A percentile compares a stretch with the other conserved stretches of the same genome.
These are phyloP conservation scores for Globisporangium apiculatum DNA, from an alignment of 352 stramenopile genomes.

Conservation along the genomic window DNA sequence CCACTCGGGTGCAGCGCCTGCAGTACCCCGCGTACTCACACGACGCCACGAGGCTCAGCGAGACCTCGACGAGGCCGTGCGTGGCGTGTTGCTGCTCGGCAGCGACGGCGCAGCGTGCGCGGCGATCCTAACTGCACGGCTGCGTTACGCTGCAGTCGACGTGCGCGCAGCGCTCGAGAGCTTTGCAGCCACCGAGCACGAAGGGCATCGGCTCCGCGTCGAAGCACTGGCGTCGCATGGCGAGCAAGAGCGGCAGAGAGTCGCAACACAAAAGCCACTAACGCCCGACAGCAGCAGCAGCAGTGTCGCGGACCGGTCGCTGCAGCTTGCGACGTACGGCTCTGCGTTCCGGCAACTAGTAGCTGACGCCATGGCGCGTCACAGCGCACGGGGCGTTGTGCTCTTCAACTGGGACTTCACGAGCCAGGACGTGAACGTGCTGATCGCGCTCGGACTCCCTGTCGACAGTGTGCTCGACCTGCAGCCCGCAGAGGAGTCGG, in stretches of 20 bases:
- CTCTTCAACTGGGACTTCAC: slow-evolving; percentile 57
- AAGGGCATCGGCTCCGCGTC: not conserved
- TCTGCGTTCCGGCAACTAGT: slow-evolving; percentile 12
- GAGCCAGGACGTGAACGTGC: slow-evolving; percentile 26
- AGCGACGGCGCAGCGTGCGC: slow-evolving; percentile 28
- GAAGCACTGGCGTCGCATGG: not conserved
- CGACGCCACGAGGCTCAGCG: slow-evolving; percentile 8
- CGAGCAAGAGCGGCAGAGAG: not conserved
- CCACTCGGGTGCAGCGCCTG: not conserved
- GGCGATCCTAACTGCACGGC: slow-evolving; percentile 21
- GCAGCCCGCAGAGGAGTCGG: slow-evolving; percentile 14
- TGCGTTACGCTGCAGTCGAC: slow-evolving; percentile 43
- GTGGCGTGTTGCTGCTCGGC: slow-evolving; percentile 41
- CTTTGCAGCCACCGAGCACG: slow-evolving; percentile 5
- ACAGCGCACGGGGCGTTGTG: slow-evolving; percentile 30
- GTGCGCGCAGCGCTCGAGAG: slow-evolving; percentile 19
- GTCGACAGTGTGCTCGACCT: slow-evolving; percentile 56
- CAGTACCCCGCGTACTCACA: slow-evolving; percentile 8
- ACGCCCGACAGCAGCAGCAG: not conserved
- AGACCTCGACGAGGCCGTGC: slow-evolving; percentile 47
- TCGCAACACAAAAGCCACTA: no score
- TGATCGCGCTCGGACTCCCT: slow-evolving; percentile 36
- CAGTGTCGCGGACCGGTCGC: not conserved
- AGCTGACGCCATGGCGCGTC: slow-evolving; percentile 7
- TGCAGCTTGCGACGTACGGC: slow-evolving; percentile 20